These are phyloP conservation scores for Pleurotus citrinopileatus DNA, from an alignment of 768 basidiomycete species.

Conservation along the genomic window DNA sequence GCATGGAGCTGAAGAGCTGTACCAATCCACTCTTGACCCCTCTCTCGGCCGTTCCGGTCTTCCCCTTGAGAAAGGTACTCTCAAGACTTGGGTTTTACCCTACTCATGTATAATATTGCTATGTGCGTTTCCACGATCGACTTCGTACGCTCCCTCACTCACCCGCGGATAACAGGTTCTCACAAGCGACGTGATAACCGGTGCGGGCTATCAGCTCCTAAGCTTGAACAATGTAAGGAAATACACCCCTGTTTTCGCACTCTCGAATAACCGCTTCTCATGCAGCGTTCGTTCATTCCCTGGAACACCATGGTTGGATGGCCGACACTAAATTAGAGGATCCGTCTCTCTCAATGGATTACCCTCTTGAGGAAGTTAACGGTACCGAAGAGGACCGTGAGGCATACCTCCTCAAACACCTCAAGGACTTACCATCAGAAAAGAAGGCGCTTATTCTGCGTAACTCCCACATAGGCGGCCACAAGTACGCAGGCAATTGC, in stretches of 20 bases:
- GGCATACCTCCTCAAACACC: constrained; percentile 46
- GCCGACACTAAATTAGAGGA: constrained; percentile 75
- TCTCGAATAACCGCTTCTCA: constrained; percentile 12
- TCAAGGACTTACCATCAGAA: constrained; percentile 49
- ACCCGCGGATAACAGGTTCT: constrained; percentile 56
- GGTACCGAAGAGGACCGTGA: constrained; percentile 54
- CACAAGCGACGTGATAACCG: constrained; percentile 93
- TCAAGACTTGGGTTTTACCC: constrained; percentile 78
- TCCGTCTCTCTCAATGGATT: constrained; percentile 40
- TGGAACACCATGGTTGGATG: constrained; percentile 71
- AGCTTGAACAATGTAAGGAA: constrained; percentile 68
- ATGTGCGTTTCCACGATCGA: constrained; percentile 37
- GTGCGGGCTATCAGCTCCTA: constrained; percentile 84
- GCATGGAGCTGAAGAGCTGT: constrained; percentile 69
- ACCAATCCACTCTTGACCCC: constrained; percentile 62
- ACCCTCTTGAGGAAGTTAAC: constrained; percentile 59
- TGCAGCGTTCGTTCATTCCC: constrained; percentile 58
- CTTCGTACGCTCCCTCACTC: constrained; percentile 3
- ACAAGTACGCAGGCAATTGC: constrained; percentile 89
- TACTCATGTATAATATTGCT: constrained; percentile 89
- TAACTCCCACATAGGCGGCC: constrained; percentile 91
- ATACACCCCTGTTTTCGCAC: constrained; percentile 14
- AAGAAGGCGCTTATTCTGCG: constrained; percentile 80
- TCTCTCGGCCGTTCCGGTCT: constrained; percentile 46
- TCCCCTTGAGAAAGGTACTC: constrained; percentile 37